Conservation (phyloP, 2,329 filamentous ascomycete species). For the Zalaria obscura region DNA sequence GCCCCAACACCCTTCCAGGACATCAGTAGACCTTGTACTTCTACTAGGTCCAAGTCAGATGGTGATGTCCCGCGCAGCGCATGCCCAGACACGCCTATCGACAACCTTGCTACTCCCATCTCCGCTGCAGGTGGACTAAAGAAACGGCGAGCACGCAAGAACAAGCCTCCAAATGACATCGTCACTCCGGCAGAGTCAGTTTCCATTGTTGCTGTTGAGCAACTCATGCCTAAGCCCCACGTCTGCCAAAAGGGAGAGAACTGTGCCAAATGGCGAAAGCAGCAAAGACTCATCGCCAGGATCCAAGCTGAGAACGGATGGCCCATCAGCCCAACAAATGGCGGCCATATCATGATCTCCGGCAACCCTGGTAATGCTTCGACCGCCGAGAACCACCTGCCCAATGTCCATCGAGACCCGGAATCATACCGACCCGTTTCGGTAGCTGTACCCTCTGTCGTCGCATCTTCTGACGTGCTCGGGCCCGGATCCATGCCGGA, state of each 20-base stretch:
- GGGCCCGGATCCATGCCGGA: slow-evolving; percentile 53
- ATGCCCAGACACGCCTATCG: slow-evolving; percentile 9
- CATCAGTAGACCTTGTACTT: slow-evolving; percentile 28
- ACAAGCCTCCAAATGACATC: slow-evolving; percentile 38
- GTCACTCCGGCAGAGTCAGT: slow-evolving; percentile 72
- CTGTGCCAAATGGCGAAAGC: slow-evolving; percentile 68
- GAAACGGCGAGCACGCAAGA: slow-evolving; percentile 25
- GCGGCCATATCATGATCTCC: slow-evolving; percentile 60
- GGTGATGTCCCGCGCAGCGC: slow-evolving; percentile 6
- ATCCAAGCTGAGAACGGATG: slow-evolving; percentile 51
- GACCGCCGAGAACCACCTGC: slow-evolving; percentile 41
- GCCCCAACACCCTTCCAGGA: slow-evolving; percentile 35
- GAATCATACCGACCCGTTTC: slow-evolving; percentile 48
- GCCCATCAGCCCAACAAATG: slow-evolving; percentile 47
- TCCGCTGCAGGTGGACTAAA: slow-evolving; percentile 17
- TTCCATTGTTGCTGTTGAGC: slow-evolving; percentile 85
- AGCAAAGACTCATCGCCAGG: slow-evolving; percentile 61
- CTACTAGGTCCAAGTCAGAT: slow-evolving; percentile 11
- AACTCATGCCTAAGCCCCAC: slow-evolving; percentile 73
- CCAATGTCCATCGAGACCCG: slow-evolving; percentile 30
- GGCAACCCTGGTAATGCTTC: slow-evolving; percentile 66
- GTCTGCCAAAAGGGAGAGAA: slow-evolving; percentile 75
- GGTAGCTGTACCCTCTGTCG: slow-evolving; percentile 64
- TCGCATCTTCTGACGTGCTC: slow-evolving; percentile 82
- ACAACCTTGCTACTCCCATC: slow-evolving; percentile 17